Evolutionary conservation across 1,284 basidiomycete genomes (phyloP), one percentile per base, ranked within the genome.

Genomic region (Fomitopsis pinicola): DNA sequence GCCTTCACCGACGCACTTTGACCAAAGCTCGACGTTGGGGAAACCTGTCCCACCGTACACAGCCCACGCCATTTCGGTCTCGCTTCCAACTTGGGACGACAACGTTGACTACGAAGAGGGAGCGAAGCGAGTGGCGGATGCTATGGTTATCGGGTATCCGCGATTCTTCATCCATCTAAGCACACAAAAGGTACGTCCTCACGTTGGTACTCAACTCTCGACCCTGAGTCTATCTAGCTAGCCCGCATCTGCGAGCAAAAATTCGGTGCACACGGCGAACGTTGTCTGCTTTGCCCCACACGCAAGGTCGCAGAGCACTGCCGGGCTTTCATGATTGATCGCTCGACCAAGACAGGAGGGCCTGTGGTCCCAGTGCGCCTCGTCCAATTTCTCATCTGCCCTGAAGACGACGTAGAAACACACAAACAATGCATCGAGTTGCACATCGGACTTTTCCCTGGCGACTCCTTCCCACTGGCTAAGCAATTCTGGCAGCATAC

Each of bases 401-500:
- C 91, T 0, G 79, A 84, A 60, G 80, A 81, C 59, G 73, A 77
- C 36, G 71, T 70, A 5, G 72, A 74, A 30, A 48, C 64, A 10
- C 15, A 57, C 66, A n/a, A 61, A 1, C 62, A 68, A 36, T 71
- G 66, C 68, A 78, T 85, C 48, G 85, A 89, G 64, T 79, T 96
- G 0, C 87, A 95, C 73, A 91, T 97, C 66, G 88, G 91, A 10
- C 78, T 98, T 22, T 94, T 96, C 74, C 86, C 87, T 5, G 76
- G 79, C 14, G 79, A 85, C n/a, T 73, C 82, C 3, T 91, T 86
- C 67, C 71, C 83, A 0, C 72, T 91, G 5, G 95, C 93, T 14
- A 98, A 94, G 75, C 84, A 94, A 71, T 98, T 96, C 74, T 98
- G 97, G 95, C 96, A 98, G 70, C 96, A 98, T 71, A 89, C 92